These are phyloP conservation scores for Penicillium freii DNA, from an alignment of 2,329 filamentous ascomycete species.

Conservation along the genomic window DNA sequence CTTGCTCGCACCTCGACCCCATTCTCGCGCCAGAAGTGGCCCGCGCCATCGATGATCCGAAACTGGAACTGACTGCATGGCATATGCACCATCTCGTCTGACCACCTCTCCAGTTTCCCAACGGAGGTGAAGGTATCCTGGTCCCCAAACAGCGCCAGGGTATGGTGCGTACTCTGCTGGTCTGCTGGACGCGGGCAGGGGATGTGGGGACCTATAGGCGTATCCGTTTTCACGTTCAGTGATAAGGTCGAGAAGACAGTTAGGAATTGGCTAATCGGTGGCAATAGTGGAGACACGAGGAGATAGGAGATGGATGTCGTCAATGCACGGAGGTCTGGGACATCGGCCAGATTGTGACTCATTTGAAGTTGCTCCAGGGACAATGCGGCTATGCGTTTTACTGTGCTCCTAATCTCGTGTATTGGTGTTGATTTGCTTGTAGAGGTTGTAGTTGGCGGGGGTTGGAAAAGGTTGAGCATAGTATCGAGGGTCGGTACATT, in stretches of 20 bases:
- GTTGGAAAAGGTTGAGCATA: conserved; percentile 61
- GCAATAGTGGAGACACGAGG: conserved; percentile 64
- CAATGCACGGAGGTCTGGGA: conserved; percentile 4
- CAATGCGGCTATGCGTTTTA: conserved; percentile 64
- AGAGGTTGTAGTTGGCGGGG: conserved; percentile 37
- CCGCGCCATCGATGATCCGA: conserved; percentile 53
- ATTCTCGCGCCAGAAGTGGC: conserved; percentile 64
- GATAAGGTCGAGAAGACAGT: conserved; percentile 58
- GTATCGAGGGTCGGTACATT: conserved; percentile 61
- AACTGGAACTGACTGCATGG: conserved; percentile 49
- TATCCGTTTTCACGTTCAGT: conserved; percentile 28
- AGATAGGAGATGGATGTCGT: conserved; percentile 47
- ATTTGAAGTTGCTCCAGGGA: conserved; percentile 51
- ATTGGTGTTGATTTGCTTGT: conserved; percentile 58
- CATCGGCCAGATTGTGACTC: conserved; percentile 1
- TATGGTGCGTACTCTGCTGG: conserved; percentile 54
- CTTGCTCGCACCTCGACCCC: conserved; percentile 47
- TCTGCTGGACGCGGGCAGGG: conserved; percentile 51
- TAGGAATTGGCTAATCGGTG: conserved; percentile 57
- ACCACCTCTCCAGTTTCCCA: conserved; percentile 67
- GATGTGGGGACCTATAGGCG: conserved; percentile 29
- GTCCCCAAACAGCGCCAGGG: conserved; percentile 72
- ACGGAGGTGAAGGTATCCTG: conserved; percentile 70
- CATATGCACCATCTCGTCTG: conserved; percentile 49
- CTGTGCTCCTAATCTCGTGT: conserved; percentile 68